A percentile compares a stretch with the other conserved stretches of the same genome.
These are phyloP conservation scores for Xylariaceae sp. DNA, from an alignment of 2,329 filamentous ascomycete species.

Conservation along the genomic window DNA sequence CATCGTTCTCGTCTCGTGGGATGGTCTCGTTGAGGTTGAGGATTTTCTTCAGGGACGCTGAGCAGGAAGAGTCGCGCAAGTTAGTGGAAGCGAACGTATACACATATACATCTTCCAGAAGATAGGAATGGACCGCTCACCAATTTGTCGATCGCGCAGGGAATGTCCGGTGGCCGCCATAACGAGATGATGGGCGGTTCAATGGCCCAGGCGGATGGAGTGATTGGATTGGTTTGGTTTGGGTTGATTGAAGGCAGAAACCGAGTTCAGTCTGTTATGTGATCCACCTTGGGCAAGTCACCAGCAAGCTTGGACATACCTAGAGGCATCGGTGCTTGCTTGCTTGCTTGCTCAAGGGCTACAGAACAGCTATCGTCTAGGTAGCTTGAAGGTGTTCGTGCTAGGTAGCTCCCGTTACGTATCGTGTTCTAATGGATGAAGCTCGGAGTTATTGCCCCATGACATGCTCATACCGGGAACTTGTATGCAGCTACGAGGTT, in stretches of 20 bases:
- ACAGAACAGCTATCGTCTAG: background rate
- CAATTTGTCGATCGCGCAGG: slow-evolving; percentile 32
- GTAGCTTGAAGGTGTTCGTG: background rate
- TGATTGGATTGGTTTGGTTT: background rate
- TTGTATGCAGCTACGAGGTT: slow-evolving; percentile 8
- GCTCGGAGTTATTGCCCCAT: slow-evolving; percentile 1
- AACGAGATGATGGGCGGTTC: slow-evolving; percentile 11
- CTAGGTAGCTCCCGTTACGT: background rate
- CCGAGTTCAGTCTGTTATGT: slow-evolving; percentile 8
- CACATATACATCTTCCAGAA: background rate
- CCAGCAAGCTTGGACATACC: slow-evolving; percentile 3
- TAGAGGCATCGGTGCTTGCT: slow-evolving; percentile 6
- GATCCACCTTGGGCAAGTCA: slow-evolving; percentile 9
- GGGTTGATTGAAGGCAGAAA: background rate
- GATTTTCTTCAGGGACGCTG: slow-evolving; percentile 85
- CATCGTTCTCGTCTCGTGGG: slow-evolving; percentile 55
- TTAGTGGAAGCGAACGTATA: background rate
- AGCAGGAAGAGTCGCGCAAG: background rate
- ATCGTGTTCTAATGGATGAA: slow-evolving; percentile 11
- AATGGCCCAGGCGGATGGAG: slow-evolving; percentile 1
- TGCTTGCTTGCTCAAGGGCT: slow-evolving; percentile 5
- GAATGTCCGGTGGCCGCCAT: slow-evolving; percentile 26
- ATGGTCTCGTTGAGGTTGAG: slow-evolving; percentile 83
- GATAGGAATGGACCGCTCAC: slow-evolving; percentile 13
- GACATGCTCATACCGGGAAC: slow-evolving; percentile 12